Base-by-base conservation (phyloP, 2,329 filamentous ascomycete genomes). In the Aspergillus flavus region DNA sequence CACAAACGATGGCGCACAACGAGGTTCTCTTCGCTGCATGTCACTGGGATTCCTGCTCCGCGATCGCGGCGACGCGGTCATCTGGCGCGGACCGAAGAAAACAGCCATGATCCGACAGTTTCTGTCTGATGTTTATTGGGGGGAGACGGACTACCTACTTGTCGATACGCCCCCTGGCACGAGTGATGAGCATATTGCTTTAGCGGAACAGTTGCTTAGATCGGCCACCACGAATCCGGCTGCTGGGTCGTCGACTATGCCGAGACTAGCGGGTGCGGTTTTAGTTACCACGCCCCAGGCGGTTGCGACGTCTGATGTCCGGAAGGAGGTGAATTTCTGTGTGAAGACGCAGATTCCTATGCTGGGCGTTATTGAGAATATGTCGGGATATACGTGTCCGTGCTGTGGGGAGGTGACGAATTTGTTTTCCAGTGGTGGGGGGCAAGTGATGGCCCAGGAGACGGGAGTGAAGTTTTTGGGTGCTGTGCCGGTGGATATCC, bases 71-170 rank as follows among this genome's bases (percentile, higher is more conserved):
- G 93, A 97, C 71, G 94, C 95, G 0, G 94, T 99, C 0, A 95
- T 99, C 45, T 99, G 95, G 95, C 88, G 95, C 59, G 95, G 95
- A 0, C 95, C 95, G 2, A 99, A 99, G 81, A 99, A 99, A 82
- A 99, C 95, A 5, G 95, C 95, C 57, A 99, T 99, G 95, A 93
- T 99, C 63, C 89, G 94, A 46, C 95, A 99, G 77, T 99, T 99
- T 75, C 83, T 99, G 32, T 91, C 91, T 1, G 94, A 97, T 73
- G 94, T 97, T 5, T 84, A 92, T 34, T 98, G 95, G 95, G 86
- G 83, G 0, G 86, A 89, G 28, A 87, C 92, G n/a, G 94, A 98
- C 76, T 98, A 92, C 74, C 84, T 99, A 0, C 86, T 99, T 63
- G 92, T 99, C 73, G 95, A 99, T 78, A 99, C 95, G 3, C 95